Percentiles rank a stretch among this genome's conserved stretches.
Conservation (phyloP, 2,329 filamentous ascomycete species). For the Zasmidium cellare region DNA sequence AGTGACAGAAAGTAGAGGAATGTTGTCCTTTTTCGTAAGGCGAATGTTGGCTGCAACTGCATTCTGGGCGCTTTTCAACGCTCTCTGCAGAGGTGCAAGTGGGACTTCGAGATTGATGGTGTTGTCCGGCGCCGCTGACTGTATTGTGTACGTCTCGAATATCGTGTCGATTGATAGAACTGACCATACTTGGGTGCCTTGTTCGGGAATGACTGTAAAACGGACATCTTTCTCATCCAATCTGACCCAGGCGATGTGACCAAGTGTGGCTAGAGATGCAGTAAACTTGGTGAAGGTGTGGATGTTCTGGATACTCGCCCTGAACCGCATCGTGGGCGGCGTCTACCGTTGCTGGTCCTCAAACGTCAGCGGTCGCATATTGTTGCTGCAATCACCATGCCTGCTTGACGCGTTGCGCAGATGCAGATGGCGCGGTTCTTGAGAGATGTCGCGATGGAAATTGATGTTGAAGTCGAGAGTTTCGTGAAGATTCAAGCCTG, state of each 20-base stretch:
- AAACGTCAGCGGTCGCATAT: constrained; percentile 1
- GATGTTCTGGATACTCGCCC: constrained; percentile 36
- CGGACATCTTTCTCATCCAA: constrained; percentile 84
- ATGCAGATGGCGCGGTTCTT: background rate
- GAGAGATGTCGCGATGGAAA: too few relatives aligned
- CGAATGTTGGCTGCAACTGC: constrained; percentile 80
- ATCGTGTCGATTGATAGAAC: constrained; percentile 64
- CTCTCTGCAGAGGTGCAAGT: constrained; percentile 81
- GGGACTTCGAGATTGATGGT: constrained; percentile 96
- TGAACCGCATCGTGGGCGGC: constrained; percentile 42
- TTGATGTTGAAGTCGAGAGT: too few relatives aligned
- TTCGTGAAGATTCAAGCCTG: too few relatives aligned
- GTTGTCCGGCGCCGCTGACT: constrained; percentile 79
- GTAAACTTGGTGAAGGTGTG: constrained; percentile 54
- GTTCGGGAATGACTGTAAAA: constrained; percentile 93
- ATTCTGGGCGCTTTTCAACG: constrained; percentile 83
- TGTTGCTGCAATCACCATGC: background rate
- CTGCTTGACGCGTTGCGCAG: background rate
- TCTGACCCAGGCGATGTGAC: constrained; percentile 87
- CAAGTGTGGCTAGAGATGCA: constrained; percentile 63
- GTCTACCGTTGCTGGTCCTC: background rate
- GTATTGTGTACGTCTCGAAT: constrained; percentile 80
- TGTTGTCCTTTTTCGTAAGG: constrained; percentile 86
- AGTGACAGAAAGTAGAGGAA: constrained; percentile 85
- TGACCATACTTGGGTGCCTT: constrained; percentile 89